Conservation (phyloP, 768 basidiomycete species). For the Infundibulicybe gibba region DNA sequence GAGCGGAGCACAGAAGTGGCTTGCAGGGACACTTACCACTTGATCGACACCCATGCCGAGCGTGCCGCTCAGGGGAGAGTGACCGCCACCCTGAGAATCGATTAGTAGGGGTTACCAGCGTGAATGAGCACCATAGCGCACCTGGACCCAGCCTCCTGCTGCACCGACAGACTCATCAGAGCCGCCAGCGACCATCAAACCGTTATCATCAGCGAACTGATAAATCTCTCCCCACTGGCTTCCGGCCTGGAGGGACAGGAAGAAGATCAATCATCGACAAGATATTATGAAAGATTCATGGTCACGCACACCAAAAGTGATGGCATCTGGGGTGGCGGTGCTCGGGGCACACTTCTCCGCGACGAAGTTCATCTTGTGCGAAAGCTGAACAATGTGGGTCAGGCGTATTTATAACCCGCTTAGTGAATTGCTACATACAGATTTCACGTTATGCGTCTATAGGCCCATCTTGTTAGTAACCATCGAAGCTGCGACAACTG, state of each 20-base stretch:
- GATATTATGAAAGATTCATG: too few relatives aligned
- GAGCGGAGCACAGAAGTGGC: too few relatives aligned
- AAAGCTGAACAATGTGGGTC: constrained; percentile 21
- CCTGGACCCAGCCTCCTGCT: constrained; percentile 38
- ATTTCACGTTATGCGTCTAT: constrained; percentile 37
- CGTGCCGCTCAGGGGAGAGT: constrained; percentile 36
- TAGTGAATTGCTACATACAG: too few relatives aligned
- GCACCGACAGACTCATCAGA: constrained; percentile 38
- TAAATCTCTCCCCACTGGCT: constrained; percentile 42
- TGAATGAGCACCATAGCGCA: neutral
- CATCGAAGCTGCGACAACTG: neutral
- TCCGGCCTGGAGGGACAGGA: constrained; percentile 28
- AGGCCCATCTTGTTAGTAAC: too few relatives aligned
- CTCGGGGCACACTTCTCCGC: constrained; percentile 28
- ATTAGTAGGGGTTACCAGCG: neutral
- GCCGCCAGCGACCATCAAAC: constrained; percentile 40
- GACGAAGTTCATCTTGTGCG: constrained; percentile 26
- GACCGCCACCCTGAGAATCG: constrained; percentile 33
- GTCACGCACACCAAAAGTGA: too few relatives aligned
- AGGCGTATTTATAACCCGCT: too few relatives aligned
- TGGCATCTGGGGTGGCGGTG: neutral
- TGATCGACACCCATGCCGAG: constrained; percentile 45
- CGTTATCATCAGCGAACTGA: constrained; percentile 37
- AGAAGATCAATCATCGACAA: too few relatives aligned
- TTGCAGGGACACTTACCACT: constrained; percentile 28